These are phyloP conservation scores for Mycena rosella DNA, from an alignment of 768 basidiomycete genomes.

Conservation along the genomic window DNA sequence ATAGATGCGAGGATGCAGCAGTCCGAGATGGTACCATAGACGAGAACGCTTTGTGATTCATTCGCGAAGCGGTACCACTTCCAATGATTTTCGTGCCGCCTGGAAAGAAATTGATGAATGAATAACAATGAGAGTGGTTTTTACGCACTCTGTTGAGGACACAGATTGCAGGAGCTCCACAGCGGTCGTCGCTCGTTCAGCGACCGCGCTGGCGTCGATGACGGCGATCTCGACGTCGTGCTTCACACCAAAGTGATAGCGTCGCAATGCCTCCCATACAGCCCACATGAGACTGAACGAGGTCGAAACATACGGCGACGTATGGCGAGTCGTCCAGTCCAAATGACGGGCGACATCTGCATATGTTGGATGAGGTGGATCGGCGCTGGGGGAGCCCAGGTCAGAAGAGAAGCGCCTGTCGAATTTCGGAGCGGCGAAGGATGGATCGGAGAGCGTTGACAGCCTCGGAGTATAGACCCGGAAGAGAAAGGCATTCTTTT, in stretches of 20 bases:
- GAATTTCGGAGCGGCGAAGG: conserved; percentile 77
- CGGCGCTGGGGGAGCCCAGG: conserved; percentile 44
- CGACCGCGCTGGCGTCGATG: conserved; percentile 75
- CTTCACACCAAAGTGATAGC: conserved; percentile 80
- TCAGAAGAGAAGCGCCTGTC: conserved; percentile 59
- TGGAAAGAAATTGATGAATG: conserved; percentile 37
- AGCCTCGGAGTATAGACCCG: conserved; percentile 76
- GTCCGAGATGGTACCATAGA: conserved; percentile 76
- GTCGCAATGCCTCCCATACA: conserved; percentile 83
- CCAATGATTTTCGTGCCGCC: conserved; percentile 74
- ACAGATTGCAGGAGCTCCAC: conserved; percentile 71
- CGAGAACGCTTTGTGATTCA: conserved; percentile 82
- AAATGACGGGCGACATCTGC: conserved; percentile 76
- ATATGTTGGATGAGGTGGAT: conserved; percentile 60
- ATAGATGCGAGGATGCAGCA: conserved; percentile 77
- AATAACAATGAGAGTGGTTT: background rate
- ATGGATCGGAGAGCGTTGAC: conserved; percentile 58
- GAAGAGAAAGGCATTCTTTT: conserved; percentile 81
- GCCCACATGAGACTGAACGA: conserved; percentile 89
- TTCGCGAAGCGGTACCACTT: conserved; percentile 82
- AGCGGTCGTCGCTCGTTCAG: conserved; percentile 71
- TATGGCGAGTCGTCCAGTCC: conserved; percentile 82
- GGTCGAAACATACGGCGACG: conserved; percentile 78
- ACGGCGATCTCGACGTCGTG: conserved; percentile 84
- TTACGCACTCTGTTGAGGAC: conserved; percentile 66